These are phyloP conservation scores for Halenospora varia DNA, from an alignment of 495 filamentous ascomycete species.

Conservation along the genomic window DNA sequence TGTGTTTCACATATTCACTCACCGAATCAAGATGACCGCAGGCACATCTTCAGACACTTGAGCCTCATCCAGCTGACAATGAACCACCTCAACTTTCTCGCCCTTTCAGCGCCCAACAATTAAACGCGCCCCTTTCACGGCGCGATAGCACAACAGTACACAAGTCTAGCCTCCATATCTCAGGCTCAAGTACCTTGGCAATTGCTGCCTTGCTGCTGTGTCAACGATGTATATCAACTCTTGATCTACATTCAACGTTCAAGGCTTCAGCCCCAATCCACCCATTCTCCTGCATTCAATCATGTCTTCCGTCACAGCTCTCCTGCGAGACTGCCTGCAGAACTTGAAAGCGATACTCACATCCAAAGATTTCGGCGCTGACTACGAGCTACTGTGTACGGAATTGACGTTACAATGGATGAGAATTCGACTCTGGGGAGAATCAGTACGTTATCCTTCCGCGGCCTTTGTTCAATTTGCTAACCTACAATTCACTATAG, in stretches of 20 bases:
- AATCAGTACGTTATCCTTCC: constrained; percentile 10
- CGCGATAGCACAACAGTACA: no score
- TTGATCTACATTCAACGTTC: no score
- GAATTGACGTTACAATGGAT: constrained; percentile 19
- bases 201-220: no score
- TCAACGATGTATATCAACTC: no score
- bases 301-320: constrained; percentile 13
- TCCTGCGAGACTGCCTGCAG: constrained; percentile 10
- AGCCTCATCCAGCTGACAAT: neutral
- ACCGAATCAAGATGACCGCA: no score
- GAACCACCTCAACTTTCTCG: neutral
- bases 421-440: constrained; percentile 18
- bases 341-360: constrained; percentile 17
- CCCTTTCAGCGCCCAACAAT: no score
- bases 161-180: no score
- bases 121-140: no score
- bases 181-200: no score
- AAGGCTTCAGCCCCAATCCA: no score
- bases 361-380: constrained; percentile 14
- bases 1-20: no score
- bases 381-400: constrained; percentile 21
- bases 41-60: neutral
- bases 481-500: neutral
- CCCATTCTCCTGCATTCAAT: no score
- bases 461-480: neutral